Evolutionary conservation across 2,329 filamentous ascomycete species (phyloP), one percentile per base, ranked within the genome.

Genomic region (Teratosphaeria pseudoeucalypti): DNA sequence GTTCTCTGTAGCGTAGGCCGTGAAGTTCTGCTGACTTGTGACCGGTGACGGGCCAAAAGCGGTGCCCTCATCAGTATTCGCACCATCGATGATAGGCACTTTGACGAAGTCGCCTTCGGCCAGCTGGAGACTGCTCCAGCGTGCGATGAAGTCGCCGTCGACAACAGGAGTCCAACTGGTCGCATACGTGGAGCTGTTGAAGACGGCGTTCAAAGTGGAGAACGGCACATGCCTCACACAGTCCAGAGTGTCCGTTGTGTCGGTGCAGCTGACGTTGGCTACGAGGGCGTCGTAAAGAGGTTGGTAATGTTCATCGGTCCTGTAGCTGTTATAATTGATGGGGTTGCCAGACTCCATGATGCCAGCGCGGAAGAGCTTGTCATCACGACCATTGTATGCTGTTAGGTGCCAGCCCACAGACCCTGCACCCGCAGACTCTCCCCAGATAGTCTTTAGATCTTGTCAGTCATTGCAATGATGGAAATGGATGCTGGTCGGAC

Each of bases 211-310:
- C n/a, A 72, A 55, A 2, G 63, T 63, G 4, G 63, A 63, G 23
- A 66, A 64, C 2, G 70, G 69, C 2, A 68, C 72, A 1, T 71
- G 71, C 23, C 89, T 84, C 12, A 95, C 80, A 69, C 88, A 91
- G 14, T 79, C 77, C 10, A 90, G 77, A 0, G 83, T 84, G 67
- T 88, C 81, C 0, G 71, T 66, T 0, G 79, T 73, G 4, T 76
- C 70, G 1, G 78, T 74, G 74, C 89, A 94, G 56, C 79, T 85
- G 0, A 83, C 83, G 32, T 77, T 75, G 2, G 71, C 65, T 9
- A 86, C 82, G 3, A 91, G 81, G 0, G 75, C 74, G 66, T 90
- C 79, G 68, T 89, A 90, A 4, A 83, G 75, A 0, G 80, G 77
- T 65, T 89, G 84, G 37, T 69, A 71, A 11, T 58, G 32, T n/a